phyloP scores from a whole-genome alignment of 140 eudicot genomes.

The Cichorium intybus region DNA sequence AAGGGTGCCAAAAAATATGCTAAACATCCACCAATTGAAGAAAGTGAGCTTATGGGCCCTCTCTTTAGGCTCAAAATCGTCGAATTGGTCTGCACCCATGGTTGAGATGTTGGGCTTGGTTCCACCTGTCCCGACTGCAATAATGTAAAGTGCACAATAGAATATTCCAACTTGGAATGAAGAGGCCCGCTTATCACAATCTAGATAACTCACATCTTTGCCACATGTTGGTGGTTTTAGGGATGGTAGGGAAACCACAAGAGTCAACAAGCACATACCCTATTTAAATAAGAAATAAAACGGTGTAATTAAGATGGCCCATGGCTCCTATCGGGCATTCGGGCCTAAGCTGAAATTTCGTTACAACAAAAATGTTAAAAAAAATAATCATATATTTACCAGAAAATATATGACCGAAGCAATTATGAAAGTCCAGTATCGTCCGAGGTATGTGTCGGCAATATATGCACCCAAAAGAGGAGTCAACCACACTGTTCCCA shows the following conservation, averaged over 20 bases:
- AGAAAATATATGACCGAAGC: conserved; percentile 38
- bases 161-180: conserved; percentile 41
- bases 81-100: conserved; percentile 63
- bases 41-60: conserved; percentile 42
- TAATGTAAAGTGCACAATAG: conserved; percentile 44
- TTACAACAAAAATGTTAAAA: background rate
- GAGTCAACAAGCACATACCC: conserved; percentile 40
- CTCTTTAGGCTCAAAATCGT: conserved; percentile 46
- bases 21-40: conserved; percentile 68
- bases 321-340: too few relatives aligned
- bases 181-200: conserved; percentile 40
- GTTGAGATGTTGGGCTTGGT: conserved; percentile 67
- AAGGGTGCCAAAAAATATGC: conserved; percentile 44
- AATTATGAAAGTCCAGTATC: conserved; percentile 45
- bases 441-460: conserved; percentile 40
- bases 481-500: conserved; percentile 49
- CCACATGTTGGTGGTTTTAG: conserved; percentile 47
- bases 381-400: conserved; percentile 12
- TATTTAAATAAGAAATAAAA: background rate
- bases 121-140: conserved; percentile 62
- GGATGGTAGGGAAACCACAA: conserved; percentile 36
- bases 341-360: too few relatives aligned
- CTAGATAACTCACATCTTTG: conserved; percentile 25
- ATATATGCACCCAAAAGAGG: conserved; percentile 51
- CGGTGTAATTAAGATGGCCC: background rate